Conservation (phyloP, 2,329 filamentous ascomycete species). For the Fusarium piperis region DNA sequence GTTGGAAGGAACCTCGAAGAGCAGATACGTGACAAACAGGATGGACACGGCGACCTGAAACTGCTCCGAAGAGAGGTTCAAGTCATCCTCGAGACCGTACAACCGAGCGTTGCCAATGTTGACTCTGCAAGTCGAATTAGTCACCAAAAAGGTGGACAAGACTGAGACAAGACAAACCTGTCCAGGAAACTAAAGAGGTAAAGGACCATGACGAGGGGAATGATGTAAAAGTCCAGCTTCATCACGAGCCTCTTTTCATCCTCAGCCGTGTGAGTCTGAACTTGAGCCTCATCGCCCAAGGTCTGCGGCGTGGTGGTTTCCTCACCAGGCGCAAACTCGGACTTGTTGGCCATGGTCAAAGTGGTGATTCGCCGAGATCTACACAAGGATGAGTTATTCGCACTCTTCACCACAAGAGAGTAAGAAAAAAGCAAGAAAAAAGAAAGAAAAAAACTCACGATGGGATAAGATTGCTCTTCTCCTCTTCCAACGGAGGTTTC, state of each 20-base stretch:
- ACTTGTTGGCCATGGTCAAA: conserved; percentile 17
- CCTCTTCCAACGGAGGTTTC: not conserved
- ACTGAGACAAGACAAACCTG: conserved; percentile 56
- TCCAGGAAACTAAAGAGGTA: conserved; percentile 83
- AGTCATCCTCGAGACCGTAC: conserved; percentile 71
- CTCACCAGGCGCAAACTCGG: conserved; percentile 4
- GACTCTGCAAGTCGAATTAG: conserved; percentile 54
- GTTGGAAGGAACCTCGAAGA: conserved; percentile 73
- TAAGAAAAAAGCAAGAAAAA: no score
- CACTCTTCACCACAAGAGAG: not conserved
- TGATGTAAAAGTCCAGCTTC: conserved; percentile 71
- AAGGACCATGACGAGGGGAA: conserved; percentile 73
- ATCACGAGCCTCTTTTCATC: conserved; percentile 67
- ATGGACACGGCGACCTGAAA: conserved; percentile 76
- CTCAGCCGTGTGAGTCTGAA: conserved; percentile 18
- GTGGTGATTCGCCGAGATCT: not conserved
- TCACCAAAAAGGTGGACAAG: not conserved
- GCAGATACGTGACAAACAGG: conserved; percentile 71
- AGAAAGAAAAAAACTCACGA: not conserved
- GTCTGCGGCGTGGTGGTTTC: conserved; percentile 25
- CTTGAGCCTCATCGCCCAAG: conserved; percentile 25
- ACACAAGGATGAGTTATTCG: not conserved
- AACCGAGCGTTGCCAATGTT: conserved; percentile 79
- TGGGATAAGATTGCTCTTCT: not conserved
- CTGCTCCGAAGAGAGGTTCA: conserved; percentile 68